Evolutionary conservation across 257 asterid genomes (phyloP), one percentile per base, ranked within the genome.

Genomic region (Przewalskia tangutica): DNA sequence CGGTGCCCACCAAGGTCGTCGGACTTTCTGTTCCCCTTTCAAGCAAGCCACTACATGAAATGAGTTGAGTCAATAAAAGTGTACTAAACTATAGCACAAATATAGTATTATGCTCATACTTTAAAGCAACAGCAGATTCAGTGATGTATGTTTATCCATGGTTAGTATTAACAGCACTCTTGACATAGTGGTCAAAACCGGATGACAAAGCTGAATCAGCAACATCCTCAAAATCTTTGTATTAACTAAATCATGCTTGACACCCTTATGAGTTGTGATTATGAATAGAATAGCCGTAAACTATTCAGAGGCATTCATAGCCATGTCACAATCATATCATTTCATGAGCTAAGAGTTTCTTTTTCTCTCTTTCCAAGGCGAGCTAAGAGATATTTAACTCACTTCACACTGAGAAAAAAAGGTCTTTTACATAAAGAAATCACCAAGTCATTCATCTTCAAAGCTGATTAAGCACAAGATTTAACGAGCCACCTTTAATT

Each of bases 1-100:
- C 1, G 98, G 98, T 10, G 98, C 98, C 99, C 99, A 94, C 99
- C 99, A 96, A 7, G 98, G 99, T 84, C 91, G 86, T 18, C 92
- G 95, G 17, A 94, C 91, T 86, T 89, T 96, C 85, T 96, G 98
- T 87, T 96, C 99, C 85, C 99, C 99, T 88, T 94, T 96, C 91
- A 96, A 91, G 92, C 99, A 95, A 59, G 99, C 99, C 88, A 95
- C 99, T 95, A 70, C 63, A 81, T 12, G 63, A 56, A 77, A 55
- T 7, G 79, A 42, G 32, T 63, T 18, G 65, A 44, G 34, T 63
- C 60, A 48, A 42, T 16, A 42, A 6, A 81, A 46, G 58, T 12
- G 54, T 7, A 65, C 6, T 46, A 44, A 79, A 55, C 5, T 16
- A 40, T 13, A 40, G 82, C 59, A 40, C 32, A 9, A 27, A 27